phyloP scores from a whole-genome alignment of 139 green algal species.

The Chlamydomonas sp. region DNA sequence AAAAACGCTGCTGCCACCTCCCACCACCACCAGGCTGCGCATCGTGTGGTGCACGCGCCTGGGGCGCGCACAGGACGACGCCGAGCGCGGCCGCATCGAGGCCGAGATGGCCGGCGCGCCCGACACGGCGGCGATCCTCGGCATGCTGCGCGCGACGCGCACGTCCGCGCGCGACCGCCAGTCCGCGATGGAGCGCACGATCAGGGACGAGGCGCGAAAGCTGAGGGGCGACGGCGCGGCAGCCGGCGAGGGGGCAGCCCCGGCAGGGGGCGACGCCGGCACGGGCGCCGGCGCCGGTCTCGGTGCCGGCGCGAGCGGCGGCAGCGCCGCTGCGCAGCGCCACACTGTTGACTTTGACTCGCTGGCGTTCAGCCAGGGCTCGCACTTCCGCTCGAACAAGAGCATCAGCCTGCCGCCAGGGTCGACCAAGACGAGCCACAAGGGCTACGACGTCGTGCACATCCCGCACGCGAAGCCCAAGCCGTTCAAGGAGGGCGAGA shows the following conservation, averaged over 20 bases:
- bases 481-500: constrained; percentile 69
- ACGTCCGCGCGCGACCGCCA: constrained; percentile 58
- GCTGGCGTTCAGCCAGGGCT: constrained; percentile 68
- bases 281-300: not conserved
- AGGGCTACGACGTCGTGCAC: constrained; percentile 55
- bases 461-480: constrained; percentile 91
- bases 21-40: constrained; percentile 39
- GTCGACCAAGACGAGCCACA: constrained; percentile 20
- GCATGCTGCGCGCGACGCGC: constrained; percentile 70
- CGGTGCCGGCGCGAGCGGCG: not conserved
- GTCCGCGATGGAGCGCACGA: constrained; percentile 74
- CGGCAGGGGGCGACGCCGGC: not conserved
- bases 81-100: constrained; percentile 69
- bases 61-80: constrained; percentile 53
- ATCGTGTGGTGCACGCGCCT: constrained; percentile 96
- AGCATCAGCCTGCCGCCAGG: constrained; percentile 69
- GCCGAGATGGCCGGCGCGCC: constrained; percentile 49
- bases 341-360: constrained; percentile 80
- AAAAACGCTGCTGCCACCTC: not conserved
- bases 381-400: constrained; percentile 88
- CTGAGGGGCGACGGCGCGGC: constrained; percentile 48
- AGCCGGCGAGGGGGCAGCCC: not conserved
- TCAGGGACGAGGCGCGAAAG: constrained; percentile 83
- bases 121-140: constrained; percentile 65
- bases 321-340: constrained; percentile 39